phyloP scores from a whole-genome alignment of 2,329 filamentous ascomycete genomes.

The Pseudopithomyces maydicus region DNA sequence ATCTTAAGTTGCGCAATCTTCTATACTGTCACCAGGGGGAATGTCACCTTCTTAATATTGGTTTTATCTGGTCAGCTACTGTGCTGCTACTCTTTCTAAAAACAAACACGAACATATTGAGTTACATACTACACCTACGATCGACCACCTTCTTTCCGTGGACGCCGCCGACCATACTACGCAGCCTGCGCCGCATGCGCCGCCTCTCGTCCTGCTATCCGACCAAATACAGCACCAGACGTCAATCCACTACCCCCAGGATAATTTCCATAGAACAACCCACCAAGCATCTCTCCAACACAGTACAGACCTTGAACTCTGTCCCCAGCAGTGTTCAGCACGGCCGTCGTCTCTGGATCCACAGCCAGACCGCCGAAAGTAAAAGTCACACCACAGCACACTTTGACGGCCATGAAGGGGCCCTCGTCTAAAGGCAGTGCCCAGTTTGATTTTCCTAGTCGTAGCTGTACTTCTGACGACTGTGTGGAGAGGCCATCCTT shows the following conservation, averaged over 20 bases:
- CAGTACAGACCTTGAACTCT: conserved; percentile 64
- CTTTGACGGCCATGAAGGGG: conserved; percentile 68
- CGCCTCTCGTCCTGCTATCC: conserved; percentile 45
- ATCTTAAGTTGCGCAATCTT: too few species aligned
- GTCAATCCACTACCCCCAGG: conserved; percentile 67
- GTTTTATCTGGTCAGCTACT: too few species aligned
- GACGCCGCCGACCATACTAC: too few species aligned
- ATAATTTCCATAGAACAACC: conserved; percentile 56
- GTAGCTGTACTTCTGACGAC: conserved; percentile 50
- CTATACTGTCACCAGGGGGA: too few species aligned
- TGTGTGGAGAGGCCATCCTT: conserved; percentile 68
- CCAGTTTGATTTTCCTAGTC: conserved; percentile 69
- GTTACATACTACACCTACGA: too few species aligned
- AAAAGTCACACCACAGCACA: conserved; percentile 70
- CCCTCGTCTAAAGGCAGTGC: conserved; percentile 61
- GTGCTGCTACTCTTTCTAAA: too few species aligned
- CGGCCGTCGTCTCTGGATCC: conserved; percentile 58
- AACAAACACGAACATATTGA: too few species aligned
- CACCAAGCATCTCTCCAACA: conserved; percentile 68
- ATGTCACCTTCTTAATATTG: too few species aligned
- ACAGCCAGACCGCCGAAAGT: conserved; percentile 69
- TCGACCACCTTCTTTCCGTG: too few species aligned
- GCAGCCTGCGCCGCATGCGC: conserved; percentile 10
- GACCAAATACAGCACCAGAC: conserved; percentile 60
- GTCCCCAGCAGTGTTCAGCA: conserved; percentile 51